Evolutionary conservation across 1,284 basidiomycete species (phyloP).

Genomic region (Fomitopsis betulina): DNA sequence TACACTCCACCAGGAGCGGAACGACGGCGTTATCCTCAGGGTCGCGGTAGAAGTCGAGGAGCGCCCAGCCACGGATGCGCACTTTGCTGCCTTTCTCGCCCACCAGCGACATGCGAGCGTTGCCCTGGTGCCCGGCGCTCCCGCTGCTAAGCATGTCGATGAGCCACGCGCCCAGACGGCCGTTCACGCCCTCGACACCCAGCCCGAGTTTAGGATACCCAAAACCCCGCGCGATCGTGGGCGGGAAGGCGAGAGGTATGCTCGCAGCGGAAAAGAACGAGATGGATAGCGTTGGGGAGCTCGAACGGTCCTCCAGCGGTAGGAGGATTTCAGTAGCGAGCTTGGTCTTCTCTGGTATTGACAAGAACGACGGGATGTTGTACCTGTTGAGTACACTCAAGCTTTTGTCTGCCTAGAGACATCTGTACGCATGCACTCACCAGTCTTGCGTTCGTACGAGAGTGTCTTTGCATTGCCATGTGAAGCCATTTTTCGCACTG

Average conservation of each 20-base stretch:
- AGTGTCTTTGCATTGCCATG: constrained; percentile 68
- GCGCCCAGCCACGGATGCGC: constrained; percentile 61
- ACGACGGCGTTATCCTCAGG: constrained; percentile 48
- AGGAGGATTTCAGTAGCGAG: constrained; percentile 52
- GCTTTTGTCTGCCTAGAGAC: no score
- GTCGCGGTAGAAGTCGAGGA: constrained; percentile 67
- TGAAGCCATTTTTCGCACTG: constrained; percentile 64
- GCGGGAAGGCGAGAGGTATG: constrained; percentile 76
- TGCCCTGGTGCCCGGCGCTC: constrained; percentile 5
- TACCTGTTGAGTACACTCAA: constrained; percentile 49
- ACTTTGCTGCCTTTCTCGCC: constrained; percentile 23
- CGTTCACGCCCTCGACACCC: constrained; percentile 81
- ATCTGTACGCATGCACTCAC: constrained; percentile 36
- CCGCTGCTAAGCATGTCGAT: constrained; percentile 40
- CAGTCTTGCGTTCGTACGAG: constrained; percentile 78
- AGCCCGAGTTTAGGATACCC: constrained; percentile 72
- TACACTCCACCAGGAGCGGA: constrained; percentile 71
- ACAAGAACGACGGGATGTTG: constrained; percentile 66
- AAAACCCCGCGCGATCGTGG: constrained; percentile 71
- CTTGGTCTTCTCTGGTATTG: constrained; percentile 74
- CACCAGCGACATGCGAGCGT: background rate
- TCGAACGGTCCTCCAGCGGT: constrained; percentile 32
- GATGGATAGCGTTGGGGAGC: constrained; percentile 53
- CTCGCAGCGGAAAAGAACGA: constrained; percentile 77
- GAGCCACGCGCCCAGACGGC: constrained; percentile 68